Percentiles rank a stretch among this genome's conserved stretches.
phyloP scores from a whole-genome alignment of 139 green algal genomes.

The Raphidocelis subcapitata region DNA sequence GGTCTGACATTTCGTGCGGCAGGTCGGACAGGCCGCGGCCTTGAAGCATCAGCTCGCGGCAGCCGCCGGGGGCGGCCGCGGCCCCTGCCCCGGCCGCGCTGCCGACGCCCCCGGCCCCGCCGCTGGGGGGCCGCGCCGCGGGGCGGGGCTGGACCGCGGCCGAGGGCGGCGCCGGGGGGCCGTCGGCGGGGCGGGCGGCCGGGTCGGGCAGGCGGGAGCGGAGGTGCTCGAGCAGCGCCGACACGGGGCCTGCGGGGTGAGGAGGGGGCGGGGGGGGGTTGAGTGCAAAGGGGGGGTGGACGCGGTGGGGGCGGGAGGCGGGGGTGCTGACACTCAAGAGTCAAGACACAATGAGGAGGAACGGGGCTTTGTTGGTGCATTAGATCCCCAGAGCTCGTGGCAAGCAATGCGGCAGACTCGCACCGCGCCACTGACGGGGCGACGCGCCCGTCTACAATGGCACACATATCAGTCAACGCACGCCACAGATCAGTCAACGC shows the following conservation, averaged over 20 bases:
- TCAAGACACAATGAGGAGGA: too few species aligned
- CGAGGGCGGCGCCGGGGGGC: not conserved
- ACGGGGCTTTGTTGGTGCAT: too few species aligned
- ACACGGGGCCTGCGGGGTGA: constrained; percentile 34
- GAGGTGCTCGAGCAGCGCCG: constrained; percentile 38
- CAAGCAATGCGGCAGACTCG: too few species aligned
- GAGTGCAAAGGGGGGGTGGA: too few species aligned
- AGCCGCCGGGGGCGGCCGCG: not conserved
- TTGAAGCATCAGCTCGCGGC: constrained; percentile 19
- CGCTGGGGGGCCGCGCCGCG: constrained; percentile 7
- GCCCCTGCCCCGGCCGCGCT: not conserved
- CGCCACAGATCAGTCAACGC: too few species aligned
- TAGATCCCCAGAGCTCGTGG: too few species aligned
- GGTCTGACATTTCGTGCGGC: not conserved
- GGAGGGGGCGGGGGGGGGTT: too few species aligned
- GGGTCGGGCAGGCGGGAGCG: constrained; percentile 18
- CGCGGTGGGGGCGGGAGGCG: too few species aligned
- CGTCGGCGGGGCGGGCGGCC: not conserved
- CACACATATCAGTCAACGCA: too few species aligned
- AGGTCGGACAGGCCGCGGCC: constrained; percentile 23
- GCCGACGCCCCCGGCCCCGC: not conserved
- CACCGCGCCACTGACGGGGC: too few species aligned
- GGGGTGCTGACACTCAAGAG: too few species aligned
- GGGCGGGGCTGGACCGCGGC: not conserved
- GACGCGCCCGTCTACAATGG: too few species aligned